Evolutionary conservation across 805 yeast genomes (phyloP), one percentile per base, ranked within the genome.

Genomic region (Jamesozyma rosinii): DNA sequence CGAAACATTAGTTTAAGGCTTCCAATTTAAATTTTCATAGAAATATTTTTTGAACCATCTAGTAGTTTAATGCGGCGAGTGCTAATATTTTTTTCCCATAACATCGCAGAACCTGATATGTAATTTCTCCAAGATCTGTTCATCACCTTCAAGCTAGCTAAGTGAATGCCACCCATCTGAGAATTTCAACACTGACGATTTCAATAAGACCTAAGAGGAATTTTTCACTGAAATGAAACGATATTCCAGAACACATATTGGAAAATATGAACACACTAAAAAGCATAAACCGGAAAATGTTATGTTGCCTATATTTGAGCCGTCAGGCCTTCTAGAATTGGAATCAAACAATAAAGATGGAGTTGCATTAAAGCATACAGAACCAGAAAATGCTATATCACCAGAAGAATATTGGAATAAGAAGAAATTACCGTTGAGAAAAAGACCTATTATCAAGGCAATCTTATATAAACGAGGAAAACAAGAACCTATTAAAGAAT

Each of bases 311-410:
- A 43, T 48, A 17, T 70, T 67, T 49, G 61, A 63, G 41, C 67
- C 68, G 1, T 68, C 75, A 0, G 75, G 75, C 1, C 46, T 68
- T 3, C 48, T 71, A 30, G 71, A 71, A 24, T 58, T 63, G 43
- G 75, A 67, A 26, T 60, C 69, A 3, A 57, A 65, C 43, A 58
- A 53, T 40, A 51, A 57, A 15, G 48, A 57, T 15, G 74, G 73
- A 0, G 46, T 56, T 1, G 63, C 61, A n/a, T 40, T 68, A 34
- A 66, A 67, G 40, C 68, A 71, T 49, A 58, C 58, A 5, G 69
- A 62, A 22, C 71, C 72, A 1, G 41, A 44, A 0, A 69, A 70
- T 45, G 53, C 67, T 1, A 26, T 51, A 0, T 40, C 49, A 3
- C 67, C 69, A 1, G 43, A 17, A 3, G 24, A 42, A 5, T 59